Evolutionary conservation across 129 eudicot genomes (phyloP).

Genomic region (Pulicaria dysenterica): DNA sequence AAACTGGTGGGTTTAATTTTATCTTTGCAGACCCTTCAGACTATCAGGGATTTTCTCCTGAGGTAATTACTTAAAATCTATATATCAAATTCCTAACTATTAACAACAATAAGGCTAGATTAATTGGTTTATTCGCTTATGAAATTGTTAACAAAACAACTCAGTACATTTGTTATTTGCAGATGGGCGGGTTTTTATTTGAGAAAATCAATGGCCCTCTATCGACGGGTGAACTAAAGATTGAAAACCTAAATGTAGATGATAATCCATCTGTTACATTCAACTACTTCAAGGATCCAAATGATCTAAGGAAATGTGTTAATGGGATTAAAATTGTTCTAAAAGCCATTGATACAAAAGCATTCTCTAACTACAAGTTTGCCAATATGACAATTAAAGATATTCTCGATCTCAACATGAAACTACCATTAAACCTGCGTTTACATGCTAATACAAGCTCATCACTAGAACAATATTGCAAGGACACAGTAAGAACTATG

Average conservation of each 20-base stretch:
- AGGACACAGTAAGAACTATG: slow-evolving; percentile 61
- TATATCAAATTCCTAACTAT: not conserved
- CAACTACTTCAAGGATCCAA: no score
- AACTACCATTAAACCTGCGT: slow-evolving; percentile 44
- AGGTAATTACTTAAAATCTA: not conserved
- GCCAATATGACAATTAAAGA: slow-evolving; percentile 10
- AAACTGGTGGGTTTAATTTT: not conserved
- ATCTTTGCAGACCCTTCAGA: not conserved
- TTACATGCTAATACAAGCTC: slow-evolving; percentile 42
- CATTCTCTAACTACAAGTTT: slow-evolving; percentile 42
- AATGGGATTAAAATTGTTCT: slow-evolving; percentile 45
- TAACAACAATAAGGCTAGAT: no score
- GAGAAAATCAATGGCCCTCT: no score
- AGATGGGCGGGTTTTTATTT: not conserved
- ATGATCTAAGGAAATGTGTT: slow-evolving; percentile 39
- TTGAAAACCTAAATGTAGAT: no score
- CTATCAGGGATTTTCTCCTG: not conserved
- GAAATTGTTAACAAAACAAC: no score
- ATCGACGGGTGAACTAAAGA: no score
- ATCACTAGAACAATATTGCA: slow-evolving; percentile 59
- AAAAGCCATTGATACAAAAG: slow-evolving; percentile 42
- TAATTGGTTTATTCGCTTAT: no score
- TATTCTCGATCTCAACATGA: slow-evolving; percentile 50
- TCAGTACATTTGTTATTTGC: not conserved
- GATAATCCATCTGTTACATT: no score